Evolutionary conservation across 768 basidiomycete genomes (phyloP).

Genomic region (Candolleomyces eurysporus): DNA sequence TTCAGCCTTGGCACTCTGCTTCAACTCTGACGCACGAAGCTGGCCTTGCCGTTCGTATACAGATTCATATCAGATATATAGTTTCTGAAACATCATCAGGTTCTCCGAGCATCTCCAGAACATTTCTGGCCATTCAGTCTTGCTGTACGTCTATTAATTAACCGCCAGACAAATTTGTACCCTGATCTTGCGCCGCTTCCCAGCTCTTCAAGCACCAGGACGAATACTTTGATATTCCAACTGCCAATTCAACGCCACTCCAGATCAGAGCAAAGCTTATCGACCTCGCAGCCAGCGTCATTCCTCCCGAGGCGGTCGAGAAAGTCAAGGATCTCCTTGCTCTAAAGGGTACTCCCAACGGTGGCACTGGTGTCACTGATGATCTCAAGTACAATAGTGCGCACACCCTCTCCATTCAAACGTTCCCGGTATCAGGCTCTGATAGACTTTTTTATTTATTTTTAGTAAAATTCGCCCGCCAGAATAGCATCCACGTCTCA

Average conservation of each 20-base stretch:
- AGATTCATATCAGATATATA: not conserved
- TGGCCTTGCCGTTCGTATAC: slow-evolving; percentile 61
- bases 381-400: slow-evolving; percentile 87
- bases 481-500: slow-evolving; percentile 91
- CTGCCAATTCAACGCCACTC: slow-evolving; percentile 60
- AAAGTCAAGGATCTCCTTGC: slow-evolving; percentile 61
- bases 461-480: slow-evolving; percentile 84
- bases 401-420: slow-evolving; percentile 21
- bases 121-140: slow-evolving; percentile 79
- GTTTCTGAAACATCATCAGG: slow-evolving; percentile 35
- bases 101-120: slow-evolving; percentile 67
- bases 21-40: slow-evolving; percentile 82
- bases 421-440: not conserved
- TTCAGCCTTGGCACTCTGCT: slow-evolving; percentile 79
- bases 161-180: not conserved
- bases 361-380: slow-evolving; percentile 78
- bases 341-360: slow-evolving; percentile 66
- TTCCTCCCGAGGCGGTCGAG: slow-evolving; percentile 47
- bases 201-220: slow-evolving; percentile 77
- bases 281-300: slow-evolving; percentile 50
- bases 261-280: slow-evolving; percentile 77
- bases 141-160: slow-evolving; percentile 39
- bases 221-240: slow-evolving; percentile 79
- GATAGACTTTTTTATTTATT: not conserved
- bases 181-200: not conserved